Base-by-base conservation (phyloP, 805 yeast species). In the Yamadazyma scolyti region DNA sequence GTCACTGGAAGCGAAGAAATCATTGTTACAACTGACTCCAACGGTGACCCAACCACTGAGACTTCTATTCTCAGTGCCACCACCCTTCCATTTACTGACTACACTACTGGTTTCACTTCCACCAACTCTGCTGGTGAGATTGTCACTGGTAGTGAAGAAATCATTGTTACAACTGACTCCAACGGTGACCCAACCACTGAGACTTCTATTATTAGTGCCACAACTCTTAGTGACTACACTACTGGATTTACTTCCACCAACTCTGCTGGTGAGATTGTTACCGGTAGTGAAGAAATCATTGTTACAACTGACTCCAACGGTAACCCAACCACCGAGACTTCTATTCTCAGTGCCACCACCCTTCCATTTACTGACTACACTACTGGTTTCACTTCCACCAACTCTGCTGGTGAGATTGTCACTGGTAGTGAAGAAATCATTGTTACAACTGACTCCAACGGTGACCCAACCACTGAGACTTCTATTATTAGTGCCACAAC, bases 281-380 rank as follows among this genome's bases (percentile, higher is more conserved):
- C 48, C 19, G 40, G 39, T 8, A 24, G 35, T 4, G 48, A 32
- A 12, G 39, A 26, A 15, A 45, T 41, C 24, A 19, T 39, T 20
- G 43, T 43, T 7, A 34, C 44, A 4, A 43, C 49, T 22, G 31
- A 47, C 27, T 25, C 43, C 1, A 29, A 21, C 12, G 50, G 50
- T 14, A 12, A 23, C 9, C 31, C 35, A 22, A 14, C 30, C 31
- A 36, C 39, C 13, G 23, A 18, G 10, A 19, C 30, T 6, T 27
- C 30, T 9, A 20, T 27, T 13, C 11, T 27, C 15, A 23, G 9
- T 16, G 19, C 7, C 5, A 6, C 9, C 16, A 27, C 23, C 9
- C n/a, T 27, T 22, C 23, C 36, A 18, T 27, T 16, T 27, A 27
- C 30, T 13, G 30, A 27, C 7, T 27, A 18, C 14, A 18, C 23